Evolutionary conservation across 2,329 filamentous ascomycete species (phyloP).

Genomic region (Coniochaeta sp.): DNA sequence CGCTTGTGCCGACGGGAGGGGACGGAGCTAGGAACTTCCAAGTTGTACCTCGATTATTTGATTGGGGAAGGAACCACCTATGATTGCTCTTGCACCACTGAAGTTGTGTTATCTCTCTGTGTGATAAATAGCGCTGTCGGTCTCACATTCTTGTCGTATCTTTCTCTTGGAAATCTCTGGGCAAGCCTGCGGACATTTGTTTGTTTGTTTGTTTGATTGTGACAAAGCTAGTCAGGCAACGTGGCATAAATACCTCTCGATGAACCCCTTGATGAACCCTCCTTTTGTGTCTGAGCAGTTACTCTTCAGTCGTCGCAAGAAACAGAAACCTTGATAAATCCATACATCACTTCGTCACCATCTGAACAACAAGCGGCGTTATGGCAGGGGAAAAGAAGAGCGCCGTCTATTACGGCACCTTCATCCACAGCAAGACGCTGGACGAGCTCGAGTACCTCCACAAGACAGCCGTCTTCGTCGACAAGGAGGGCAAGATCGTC

Average conservation of each 20-base stretch:
- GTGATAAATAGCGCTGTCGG: too few relatives aligned
- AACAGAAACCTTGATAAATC: neutral
- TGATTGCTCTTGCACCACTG: too few relatives aligned
- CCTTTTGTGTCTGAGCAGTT: neutral
- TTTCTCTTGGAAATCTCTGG: too few relatives aligned
- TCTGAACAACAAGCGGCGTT: neutral
- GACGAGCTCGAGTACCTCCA: conserved; percentile 44
- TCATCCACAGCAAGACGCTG: conserved; percentile 43
- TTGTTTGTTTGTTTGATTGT: neutral
- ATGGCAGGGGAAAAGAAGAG: neutral
- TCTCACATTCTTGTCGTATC: too few relatives aligned
- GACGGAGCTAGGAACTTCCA: too few relatives aligned
- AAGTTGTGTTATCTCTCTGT: too few relatives aligned
- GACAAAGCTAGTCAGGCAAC: neutral
- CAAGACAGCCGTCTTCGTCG: conserved; percentile 42
- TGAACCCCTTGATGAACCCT: neutral
- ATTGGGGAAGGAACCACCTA: too few relatives aligned
- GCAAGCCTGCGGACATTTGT: too few relatives aligned
- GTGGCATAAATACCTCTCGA: neutral
- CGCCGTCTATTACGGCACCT: conserved; percentile 42
- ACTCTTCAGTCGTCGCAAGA: neutral
- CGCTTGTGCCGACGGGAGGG: neutral
- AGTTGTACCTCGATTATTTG: too few relatives aligned
- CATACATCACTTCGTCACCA: neutral
- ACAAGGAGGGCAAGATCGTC: conserved; percentile 39